Base-by-base conservation (phyloP, 148 eudicot species). In the Rhododendron simsii region DNA sequence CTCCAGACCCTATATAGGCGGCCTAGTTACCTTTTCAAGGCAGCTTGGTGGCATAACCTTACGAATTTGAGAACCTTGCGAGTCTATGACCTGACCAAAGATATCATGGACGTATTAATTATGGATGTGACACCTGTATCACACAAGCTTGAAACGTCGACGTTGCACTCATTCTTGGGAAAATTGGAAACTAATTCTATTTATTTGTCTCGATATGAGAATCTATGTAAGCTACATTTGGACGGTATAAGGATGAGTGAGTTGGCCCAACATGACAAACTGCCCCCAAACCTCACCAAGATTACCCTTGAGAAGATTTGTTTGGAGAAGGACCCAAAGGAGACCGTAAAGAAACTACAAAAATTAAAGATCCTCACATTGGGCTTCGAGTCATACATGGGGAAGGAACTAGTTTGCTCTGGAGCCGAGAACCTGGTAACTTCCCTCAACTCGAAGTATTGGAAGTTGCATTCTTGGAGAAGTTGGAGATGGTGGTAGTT, bases 271-370 rank as follows among this genome's bases (percentile, higher is more conserved):
- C 11, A 44, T 23, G 30, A 83, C 21, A 73, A 30, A 48, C 10
- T 73, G 2, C 85, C 85, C 45, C 80, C 76, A 71, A 71, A 71
- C 85, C 85, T 84, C 65, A 84, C 67, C 63, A 21, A 73, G 3
- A 67, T 84, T 73, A 51, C 20, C 28, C 16, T 84, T 30, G 30
- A 30, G 30, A 30, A 30, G 30, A 30, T 30, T 30, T 30, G 30
- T 30, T 30, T 30, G 30, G 30, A 30, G 30, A 30, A 30, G 30
- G 63, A 71, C 7, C 55, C 85, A 6, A 71, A 51, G 15, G 69
- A 73, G 47, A 20, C 30, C 7, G 47, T 84, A 16, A 71, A 30
- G 57, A 84, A 84, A 5, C 45, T 84, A 1, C 48, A 61, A 8
- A 48, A 84, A 21, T 13, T 84, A 3, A 84, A 73, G 80, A 8